Evolutionary conservation across 192 early-diverging fungal species (phyloP), one percentile per base, ranked within the genome.

Genomic region (Phlyctochytrium bullatum): DNA sequence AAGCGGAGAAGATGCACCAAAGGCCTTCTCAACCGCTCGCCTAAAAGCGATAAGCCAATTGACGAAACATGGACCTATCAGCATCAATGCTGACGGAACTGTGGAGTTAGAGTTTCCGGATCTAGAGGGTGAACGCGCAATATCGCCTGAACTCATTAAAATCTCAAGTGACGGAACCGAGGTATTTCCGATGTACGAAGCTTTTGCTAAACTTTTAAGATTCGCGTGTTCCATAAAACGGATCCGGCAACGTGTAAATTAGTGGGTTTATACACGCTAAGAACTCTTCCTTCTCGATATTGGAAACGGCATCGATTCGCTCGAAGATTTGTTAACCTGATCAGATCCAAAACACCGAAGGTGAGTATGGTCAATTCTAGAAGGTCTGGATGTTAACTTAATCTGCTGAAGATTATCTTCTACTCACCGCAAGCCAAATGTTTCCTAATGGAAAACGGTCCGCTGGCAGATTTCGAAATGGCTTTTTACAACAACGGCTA

Each of bases 401-500:
- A 72, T 59, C 33, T 6, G 56, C 53, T 68, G n/a, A 53, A 88
- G 52, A 82, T 92, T 32, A 62, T 76, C 2, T 83, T 92, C 27
- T 80, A 74, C 59, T 89, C 89, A 10, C 86, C 91, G 20, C 91
- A 91, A 74, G 91, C 88, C 0, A 80, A 83, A 34, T 89, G 84
- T 58, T 56, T 73, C 24, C 58, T 90, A 57, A 90, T 88, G 80
- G 90, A 90, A 52, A 89, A 91, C 57, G 62, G 54, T 23, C 88
- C 89, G 3, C 61, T 68, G 23, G 76, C 84, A 10, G 80, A 83
- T 28, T 90, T 90, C 69, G 74, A 82, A 59, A 79, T 91, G 53
- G 24, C 64, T 1, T 90, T 90, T 52, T 86, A 88, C 76, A n/a
- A n/a, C n/a, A 88, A 86, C 72, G 82, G 88, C 17, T 79, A 84